Conservation (phyloP, 208 protist genomes). For the Acanthamoeba lenticulata region DNA sequence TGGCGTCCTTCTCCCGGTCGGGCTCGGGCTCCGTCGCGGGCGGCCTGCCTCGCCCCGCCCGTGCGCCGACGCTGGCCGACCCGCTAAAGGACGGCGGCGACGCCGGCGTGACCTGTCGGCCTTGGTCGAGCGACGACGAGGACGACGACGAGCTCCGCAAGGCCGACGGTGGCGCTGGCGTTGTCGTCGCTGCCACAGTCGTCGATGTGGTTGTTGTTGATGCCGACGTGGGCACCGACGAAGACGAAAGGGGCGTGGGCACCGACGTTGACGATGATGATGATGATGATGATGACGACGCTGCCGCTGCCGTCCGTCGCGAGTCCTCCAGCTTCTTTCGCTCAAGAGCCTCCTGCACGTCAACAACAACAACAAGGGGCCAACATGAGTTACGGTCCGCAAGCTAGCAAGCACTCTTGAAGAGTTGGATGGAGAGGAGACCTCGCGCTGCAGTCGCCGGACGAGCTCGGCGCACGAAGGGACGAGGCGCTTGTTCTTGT, state of each 20-base stretch:
- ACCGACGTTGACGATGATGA: too few species aligned
- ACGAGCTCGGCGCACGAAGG: slow-evolving; percentile 28
- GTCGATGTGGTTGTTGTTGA: too few species aligned
- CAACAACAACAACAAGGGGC: neutral
- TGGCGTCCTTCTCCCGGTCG: neutral
- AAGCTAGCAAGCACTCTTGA: neutral
- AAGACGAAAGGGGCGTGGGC: too few species aligned
- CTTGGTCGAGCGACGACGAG: too few species aligned
- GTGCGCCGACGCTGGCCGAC: neutral
- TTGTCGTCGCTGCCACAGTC: too few species aligned
- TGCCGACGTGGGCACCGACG: too few species aligned
- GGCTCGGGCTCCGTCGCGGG: neutral
- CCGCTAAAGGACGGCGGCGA: neutral
- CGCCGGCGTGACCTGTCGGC: too few species aligned
- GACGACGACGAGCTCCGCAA: too few species aligned
- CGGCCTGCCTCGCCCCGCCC: too few species aligned
- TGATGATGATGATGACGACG: too few species aligned
- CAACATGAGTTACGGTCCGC: neutral
- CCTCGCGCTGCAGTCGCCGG: neutral
- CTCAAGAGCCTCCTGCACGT: neutral
- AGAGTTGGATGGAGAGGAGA: neutral
- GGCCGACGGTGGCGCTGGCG: too few species aligned
- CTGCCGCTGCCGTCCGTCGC: neutral
- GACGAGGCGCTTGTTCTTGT: slow-evolving; percentile 48
- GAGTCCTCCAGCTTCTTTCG: slow-evolving; percentile 6